Evolutionary conservation across 2,329 filamentous ascomycete species (phyloP), one percentile per base, ranked within the genome.

Genomic region (Coniochaeta sp.): DNA sequence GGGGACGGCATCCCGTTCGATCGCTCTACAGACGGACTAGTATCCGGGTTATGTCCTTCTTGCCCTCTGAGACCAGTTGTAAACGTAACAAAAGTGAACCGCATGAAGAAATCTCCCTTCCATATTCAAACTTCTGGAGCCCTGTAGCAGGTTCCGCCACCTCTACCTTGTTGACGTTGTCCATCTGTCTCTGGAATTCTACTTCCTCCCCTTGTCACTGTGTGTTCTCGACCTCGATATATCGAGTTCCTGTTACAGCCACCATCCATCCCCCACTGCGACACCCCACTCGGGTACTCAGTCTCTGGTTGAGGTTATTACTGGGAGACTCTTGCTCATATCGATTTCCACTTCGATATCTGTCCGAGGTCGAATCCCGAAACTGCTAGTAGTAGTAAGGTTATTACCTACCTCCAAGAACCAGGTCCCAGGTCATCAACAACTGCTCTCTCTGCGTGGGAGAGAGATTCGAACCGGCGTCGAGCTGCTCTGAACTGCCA

Each of bases 401-500:
- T 22, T 20, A 48, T 47, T 22, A 40, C 42, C 24, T 47, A 24
- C 24, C n/a, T n/a, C 35, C 35, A 4, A 40, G 18, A 40, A 22
- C 35, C 38, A 9, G 45, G 45, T 20, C 24, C n/a, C 13, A 48
- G 45, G 26, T 28, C 16, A 30, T 48, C 10, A 31, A 3, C 26
- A 13, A 14, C 13, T 30, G 45, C 45, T 48, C 24, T 31, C n/a
- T 31, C n/a, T 14, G 45, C 45, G 30, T 18, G 3, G 16, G 42
- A n/a, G 14, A 46, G 26, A 28, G 28, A 22, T 48, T 31, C 28
- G 28, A 20, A 32, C 30, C 12, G 27, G 14, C 45, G 38, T 42
- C 7, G 26, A 14, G 38, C n/a, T 22, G 14, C n/a, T 30, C 12
- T n/a, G 30, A 31, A 31, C 61, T 62, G 62, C 63, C 61, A 68